Percentiles rank a stretch among this genome's conserved stretches.
Conservation (phyloP, 2,329 filamentous ascomycete genomes). For the Sporothrix humicola region DNA sequence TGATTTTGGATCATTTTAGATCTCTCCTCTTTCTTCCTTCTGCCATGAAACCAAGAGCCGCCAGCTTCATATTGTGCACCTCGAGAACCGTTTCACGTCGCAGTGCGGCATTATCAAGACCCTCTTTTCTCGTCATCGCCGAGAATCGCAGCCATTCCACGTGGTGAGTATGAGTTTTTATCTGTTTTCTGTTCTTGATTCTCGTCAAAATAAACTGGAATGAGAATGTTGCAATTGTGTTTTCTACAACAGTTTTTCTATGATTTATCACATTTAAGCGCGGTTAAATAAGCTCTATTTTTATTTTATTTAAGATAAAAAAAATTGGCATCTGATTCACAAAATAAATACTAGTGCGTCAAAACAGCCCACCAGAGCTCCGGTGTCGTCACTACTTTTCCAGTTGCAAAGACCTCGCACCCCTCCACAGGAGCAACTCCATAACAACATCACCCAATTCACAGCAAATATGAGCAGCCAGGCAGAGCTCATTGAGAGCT, state of each 20-base stretch:
- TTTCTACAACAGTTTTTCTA: not conserved
- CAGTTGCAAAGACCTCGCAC: not conserved
- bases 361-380: constrained; percentile 13
- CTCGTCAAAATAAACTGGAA: not conserved
- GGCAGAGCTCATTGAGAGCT: constrained; percentile 64
- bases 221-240: not conserved
- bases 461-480: constrained; percentile 8
- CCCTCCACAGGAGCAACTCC: not conserved
- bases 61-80: constrained; percentile 15
- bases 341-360: constrained; percentile 16
- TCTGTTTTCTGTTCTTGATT: constrained; percentile 36
- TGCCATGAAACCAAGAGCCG: constrained; percentile 17
- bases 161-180: constrained; percentile 26
- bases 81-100: constrained; percentile 24
- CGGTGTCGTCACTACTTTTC: constrained; percentile 4
- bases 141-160: constrained; percentile 18
- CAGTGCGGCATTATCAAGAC: constrained; percentile 33
- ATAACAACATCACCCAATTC: not conserved
- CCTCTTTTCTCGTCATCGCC: constrained; percentile 30
- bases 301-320: not conserved
- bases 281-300: not conserved
- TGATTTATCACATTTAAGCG: not conserved
- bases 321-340: not conserved
- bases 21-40: not conserved
- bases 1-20: not conserved